Base-by-base conservation (phyloP, 176 grass and related monocot genomes). In the Stipa capillata region DNA sequence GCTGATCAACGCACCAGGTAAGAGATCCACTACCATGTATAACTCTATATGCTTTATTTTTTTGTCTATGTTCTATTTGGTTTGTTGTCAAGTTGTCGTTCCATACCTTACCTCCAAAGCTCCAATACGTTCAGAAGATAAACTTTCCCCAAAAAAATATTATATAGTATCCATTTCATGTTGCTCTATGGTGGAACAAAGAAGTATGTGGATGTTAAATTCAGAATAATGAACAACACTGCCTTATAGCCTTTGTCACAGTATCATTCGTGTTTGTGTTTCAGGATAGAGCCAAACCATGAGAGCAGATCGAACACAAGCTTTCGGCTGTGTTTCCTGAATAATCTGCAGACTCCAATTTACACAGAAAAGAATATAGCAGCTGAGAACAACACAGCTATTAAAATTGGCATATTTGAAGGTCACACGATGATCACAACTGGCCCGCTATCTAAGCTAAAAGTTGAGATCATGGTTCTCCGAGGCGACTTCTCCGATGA, bases 401-500 rank as follows among this genome's bases (percentile, higher is more conserved):
- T 82, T 17, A 61, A 50, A 63, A 35, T 82, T 63, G 80, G 31
- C n/a, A 61, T 82, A 18, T 51, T 50, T 63, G 42, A 63, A 51
- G 68, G 80, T 51, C n/a, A 73, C 8, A 31, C 23, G 5, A 37
- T 24, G 15, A 29, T 82, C 34, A 37, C 0, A 14, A 8, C 69
- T 28, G 80, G 68, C 8, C 42, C 21, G 10, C 79, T 82, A 39
- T 82, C 68, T 0, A 29, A 62, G 71, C 15, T 24, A 0, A 73
- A 63, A 57, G 20, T 63, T 20, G 80, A 82, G 9, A 27, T 82
- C 4, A 24, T 82, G 69, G 68, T 63, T 73, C 80, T 82, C 31
- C 80, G 55, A 3, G n/a, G n/a, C n/a, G n/a, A n/a, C n/a, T n/a
- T n/a, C n/a, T n/a, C n/a, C n/a, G n/a, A n/a, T n/a, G n/a, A n/a